Evolutionary conservation across 2,329 filamentous ascomycete genomes (phyloP), one percentile per base, ranked within the genome.

Genomic region (Cercospora berteroae): DNA sequence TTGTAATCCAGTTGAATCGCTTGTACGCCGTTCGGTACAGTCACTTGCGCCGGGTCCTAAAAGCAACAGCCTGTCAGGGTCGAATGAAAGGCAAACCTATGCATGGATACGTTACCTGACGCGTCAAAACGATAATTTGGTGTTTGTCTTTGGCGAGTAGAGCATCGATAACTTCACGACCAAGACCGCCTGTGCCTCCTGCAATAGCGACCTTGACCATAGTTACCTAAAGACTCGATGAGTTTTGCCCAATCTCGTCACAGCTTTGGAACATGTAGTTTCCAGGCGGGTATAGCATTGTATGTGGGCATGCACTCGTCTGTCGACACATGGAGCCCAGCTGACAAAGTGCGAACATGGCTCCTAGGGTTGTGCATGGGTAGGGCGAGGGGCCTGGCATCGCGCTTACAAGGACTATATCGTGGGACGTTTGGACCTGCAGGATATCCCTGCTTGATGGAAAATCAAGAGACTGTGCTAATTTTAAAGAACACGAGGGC

Each of bases 91-190:
- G 18, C 9, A n/a, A 4, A 56, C 27, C 2, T n/a, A 29, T 23
- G 23, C 33, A 25, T 63, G 36, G 57, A 44, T 29, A 23, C 71
- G 65, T 60, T 61, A 83, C 83, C 59, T 79, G 82, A 69, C 86
- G 79, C 1, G 80, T 84, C 1, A 88, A 74, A 20, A 88, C 77
- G 0, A 80, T 75, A 56, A 89, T 84, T 0, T 86, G 78, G 65
- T 89, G 86, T 63, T 83, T 86, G 9, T 80, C 79, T 3, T 79
- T 78, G 3, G 81, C 80, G 2, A 85, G 71, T 0, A 87, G 78
- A 3, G 76, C 79, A 66, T 87, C 84, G 23, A 87, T 76, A 9
- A 88, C 73, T 72, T 87, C 85, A 50, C 77, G 79, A 2, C 82
- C 83, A 57, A 88, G 82, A 83, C 82, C 72, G 13, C 82, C 81